These are phyloP conservation scores for Sporobolomyces pararoseus DNA, from an alignment of 768 basidiomycete genomes.

Conservation along the genomic window DNA sequence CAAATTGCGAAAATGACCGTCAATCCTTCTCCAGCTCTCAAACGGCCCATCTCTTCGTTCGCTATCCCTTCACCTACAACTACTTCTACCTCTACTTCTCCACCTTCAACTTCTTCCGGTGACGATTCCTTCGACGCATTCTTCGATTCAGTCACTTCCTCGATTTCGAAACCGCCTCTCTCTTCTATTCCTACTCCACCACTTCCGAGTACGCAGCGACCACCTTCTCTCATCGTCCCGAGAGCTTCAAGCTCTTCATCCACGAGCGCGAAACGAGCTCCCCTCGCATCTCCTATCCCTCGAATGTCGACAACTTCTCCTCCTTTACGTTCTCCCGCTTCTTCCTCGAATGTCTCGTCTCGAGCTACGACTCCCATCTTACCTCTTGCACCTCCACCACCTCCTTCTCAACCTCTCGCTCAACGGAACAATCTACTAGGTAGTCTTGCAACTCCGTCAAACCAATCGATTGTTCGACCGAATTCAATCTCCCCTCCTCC, in stretches of 20 bases:
- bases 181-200: slow-evolving; percentile 2
- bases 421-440: not conserved
- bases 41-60: not conserved
- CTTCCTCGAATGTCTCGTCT: not conserved
- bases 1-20: too few relatives aligned
- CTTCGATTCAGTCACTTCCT: slow-evolving; percentile 31
- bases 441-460: not conserved
- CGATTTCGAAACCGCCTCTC: slow-evolving; percentile 12
- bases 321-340: not conserved
- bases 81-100: not conserved
- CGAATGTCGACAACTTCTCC: slow-evolving; percentile 20
- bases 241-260: not conserved
- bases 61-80: not conserved
- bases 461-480: not conserved
- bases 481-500: slow-evolving; percentile 8
- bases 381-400: slow-evolving; percentile 35
- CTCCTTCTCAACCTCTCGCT: slow-evolving; percentile 32
- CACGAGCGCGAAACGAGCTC: not conserved
- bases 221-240: not conserved
- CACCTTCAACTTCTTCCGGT: not conserved
- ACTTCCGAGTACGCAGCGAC: not conserved
- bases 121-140: slow-evolving; percentile 39
- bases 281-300: slow-evolving; percentile 4
- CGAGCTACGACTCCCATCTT: slow-evolving; percentile 27
- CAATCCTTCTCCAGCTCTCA: not conserved